phyloP scores from a whole-genome alignment of 192 early-diverging fungal species.

The Pecoramyces ruminantium region DNA sequence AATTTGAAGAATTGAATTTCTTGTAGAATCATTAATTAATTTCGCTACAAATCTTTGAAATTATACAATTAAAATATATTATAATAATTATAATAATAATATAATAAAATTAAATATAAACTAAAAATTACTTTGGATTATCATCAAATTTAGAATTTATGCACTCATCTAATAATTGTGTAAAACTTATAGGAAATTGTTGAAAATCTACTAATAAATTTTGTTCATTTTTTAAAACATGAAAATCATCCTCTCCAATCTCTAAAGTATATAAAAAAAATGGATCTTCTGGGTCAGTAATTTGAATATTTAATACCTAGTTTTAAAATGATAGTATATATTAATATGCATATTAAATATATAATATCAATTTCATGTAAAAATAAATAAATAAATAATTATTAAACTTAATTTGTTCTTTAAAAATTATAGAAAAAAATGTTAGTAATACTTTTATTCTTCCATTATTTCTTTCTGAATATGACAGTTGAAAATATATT shows the following conservation, averaged over 20 bases:
- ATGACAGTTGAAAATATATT: background rate
- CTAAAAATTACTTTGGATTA: slow-evolving; percentile 15
- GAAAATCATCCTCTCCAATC: slow-evolving; percentile 32
- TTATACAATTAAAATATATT: background rate
- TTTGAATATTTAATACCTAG: slow-evolving; percentile 11
- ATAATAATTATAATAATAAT: too few relatives aligned
- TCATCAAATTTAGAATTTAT: slow-evolving; percentile 1
- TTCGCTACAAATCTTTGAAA: background rate
- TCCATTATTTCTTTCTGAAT: background rate
- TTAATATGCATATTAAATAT: too few relatives aligned
- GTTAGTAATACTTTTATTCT: background rate
- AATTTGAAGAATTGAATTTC: background rate
- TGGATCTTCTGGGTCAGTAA: slow-evolving; percentile 25
- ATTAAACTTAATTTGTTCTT: too few relatives aligned
- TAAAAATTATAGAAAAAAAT: too few relatives aligned
- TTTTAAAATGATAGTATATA: too few relatives aligned
- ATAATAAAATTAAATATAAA: too few relatives aligned
- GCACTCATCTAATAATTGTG: slow-evolving; percentile 24
- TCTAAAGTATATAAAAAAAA: slow-evolving; percentile 26
- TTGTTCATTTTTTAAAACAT: slow-evolving; percentile 20
- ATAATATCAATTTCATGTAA: too few relatives aligned
- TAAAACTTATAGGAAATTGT: slow-evolving; percentile 27
- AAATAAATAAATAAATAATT: too few relatives aligned
- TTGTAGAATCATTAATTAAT: background rate
- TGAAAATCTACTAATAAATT: slow-evolving; percentile 30